Evolutionary conservation across 2,329 filamentous ascomycete genomes (phyloP).

Genomic region (Diaporthe australafricana): DNA sequence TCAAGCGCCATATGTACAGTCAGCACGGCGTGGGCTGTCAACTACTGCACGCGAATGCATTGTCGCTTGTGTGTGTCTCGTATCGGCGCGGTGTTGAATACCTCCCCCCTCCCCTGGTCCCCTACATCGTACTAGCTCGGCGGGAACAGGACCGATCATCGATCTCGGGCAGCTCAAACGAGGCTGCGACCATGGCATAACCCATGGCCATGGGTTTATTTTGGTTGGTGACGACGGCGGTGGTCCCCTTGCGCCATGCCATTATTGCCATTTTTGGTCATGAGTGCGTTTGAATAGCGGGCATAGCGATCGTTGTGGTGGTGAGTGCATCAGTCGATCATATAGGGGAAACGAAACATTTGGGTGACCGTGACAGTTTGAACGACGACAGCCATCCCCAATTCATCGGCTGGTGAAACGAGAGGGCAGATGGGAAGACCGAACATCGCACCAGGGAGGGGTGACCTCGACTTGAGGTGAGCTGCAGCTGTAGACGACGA

Average conservation of each 20-base stretch:
- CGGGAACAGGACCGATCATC: background rate
- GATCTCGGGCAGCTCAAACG: conserved; percentile 20
- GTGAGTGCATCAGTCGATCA: conserved; percentile 10
- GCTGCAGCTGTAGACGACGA: background rate
- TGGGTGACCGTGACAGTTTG: conserved; percentile 7
- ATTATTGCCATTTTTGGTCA: conserved; percentile 1
- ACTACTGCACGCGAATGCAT: conserved; percentile 25
- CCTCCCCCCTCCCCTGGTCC: background rate
- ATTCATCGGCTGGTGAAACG: conserved; percentile 10
- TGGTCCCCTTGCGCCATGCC: background rate
- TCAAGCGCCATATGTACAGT: conserved; percentile 18
- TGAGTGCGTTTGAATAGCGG: background rate
- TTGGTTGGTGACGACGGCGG: conserved; percentile 12
- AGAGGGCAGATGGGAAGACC: background rate
- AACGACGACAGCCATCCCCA: conserved; percentile 6
- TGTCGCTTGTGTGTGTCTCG: conserved; percentile 34
- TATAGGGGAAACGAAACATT: conserved; percentile 20
- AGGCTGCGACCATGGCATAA: conserved; percentile 22
- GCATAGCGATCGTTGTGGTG: background rate
- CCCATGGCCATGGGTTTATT: background rate
- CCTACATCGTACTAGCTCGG: background rate
- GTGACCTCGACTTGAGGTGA: background rate
- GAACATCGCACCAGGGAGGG: background rate
- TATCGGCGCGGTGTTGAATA: conserved; percentile 22
- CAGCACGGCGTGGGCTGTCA: conserved; percentile 13